Percentiles rank a stretch among this genome's conserved stretches.
Evolutionary conservation across 2,329 filamentous ascomycete genomes (phyloP).

Genomic region (Teratosphaeria pseudoeucalypti): DNA sequence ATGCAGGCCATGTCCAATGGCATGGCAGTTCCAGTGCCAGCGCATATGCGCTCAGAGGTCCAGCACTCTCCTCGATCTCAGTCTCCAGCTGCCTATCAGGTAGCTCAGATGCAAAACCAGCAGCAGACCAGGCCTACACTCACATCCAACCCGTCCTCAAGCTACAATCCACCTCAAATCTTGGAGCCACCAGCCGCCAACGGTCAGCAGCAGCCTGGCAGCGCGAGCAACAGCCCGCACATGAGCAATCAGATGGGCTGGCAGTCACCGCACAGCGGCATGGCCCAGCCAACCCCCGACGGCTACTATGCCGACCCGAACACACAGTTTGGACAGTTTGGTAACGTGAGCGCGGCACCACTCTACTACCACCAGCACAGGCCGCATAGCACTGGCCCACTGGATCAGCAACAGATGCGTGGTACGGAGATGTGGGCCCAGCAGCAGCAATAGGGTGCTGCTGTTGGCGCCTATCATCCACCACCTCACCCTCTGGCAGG

Average conservation of each 20-base stretch:
- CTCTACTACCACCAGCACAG: constrained; percentile 63
- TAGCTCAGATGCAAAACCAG: constrained; percentile 43
- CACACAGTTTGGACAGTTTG: constrained; percentile 30
- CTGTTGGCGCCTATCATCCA: constrained; percentile 2
- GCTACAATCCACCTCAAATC: constrained; percentile 70
- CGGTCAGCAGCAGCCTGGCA: constrained; percentile 63
- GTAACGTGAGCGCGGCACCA: constrained; percentile 54
- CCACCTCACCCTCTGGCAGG: background rate
- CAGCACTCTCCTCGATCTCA: constrained; percentile 57
- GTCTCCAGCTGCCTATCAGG: constrained; percentile 48
- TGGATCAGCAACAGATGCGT: constrained; percentile 50
- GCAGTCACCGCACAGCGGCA: constrained; percentile 74
- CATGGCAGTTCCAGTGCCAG: constrained; percentile 47
- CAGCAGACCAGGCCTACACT: constrained; percentile 46
- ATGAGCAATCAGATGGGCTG: constrained; percentile 59
- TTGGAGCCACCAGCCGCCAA: constrained; percentile 71
- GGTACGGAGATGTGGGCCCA: constrained; percentile 47
- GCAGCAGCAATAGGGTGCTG: constrained; percentile 22
- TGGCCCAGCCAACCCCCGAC: constrained; percentile 57
- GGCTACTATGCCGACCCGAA: constrained; percentile 73
- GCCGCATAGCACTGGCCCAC: constrained; percentile 58
- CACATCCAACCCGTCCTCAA: constrained; percentile 66
- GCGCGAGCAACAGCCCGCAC: constrained; percentile 75
- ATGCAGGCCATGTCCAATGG: constrained; percentile 57
- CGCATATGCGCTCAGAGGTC: constrained; percentile 69